Base-by-base conservation (phyloP, 352 stramenopile genomes). In the Pythium folliculosum region DNA sequence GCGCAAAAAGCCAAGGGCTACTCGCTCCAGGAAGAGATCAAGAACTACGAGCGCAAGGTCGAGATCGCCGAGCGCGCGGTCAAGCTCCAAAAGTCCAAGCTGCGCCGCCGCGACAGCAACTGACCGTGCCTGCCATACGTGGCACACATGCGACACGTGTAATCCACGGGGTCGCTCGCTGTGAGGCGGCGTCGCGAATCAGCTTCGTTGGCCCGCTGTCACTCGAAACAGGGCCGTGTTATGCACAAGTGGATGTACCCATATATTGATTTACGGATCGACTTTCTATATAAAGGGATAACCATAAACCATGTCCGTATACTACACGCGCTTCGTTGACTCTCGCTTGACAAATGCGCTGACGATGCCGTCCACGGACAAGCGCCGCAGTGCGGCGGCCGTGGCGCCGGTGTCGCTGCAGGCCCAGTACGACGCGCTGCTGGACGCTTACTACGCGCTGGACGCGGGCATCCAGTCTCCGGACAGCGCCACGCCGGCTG, bases 31-130 rank as follows among this genome's bases (percentile, higher is more conserved):
- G 73, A 89, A 21, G 79, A 92, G 49, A 77, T 97, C 65, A 94
- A 88, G 50, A 97, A 97, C 70, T 98, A 96, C 70, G 87, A 96
- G 57, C 87, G 94, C 37, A 98, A 98, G 72, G 81, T 98, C 23
- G 92, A 97, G 65, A 97, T 98, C 58, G 81, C 87, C 5, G 90
- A 97, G 55, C 94, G 96, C 47, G 89, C 88, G 0, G 73, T 81
- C 30, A 96, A 92, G 57, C 45, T 75, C 16, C 68, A 70, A 54
- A 65, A 60, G 23, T 52, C 61, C 49, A 75, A 75, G 53, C n/a
- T 75, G 44, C 63, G 68, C 9, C 68, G 68, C 44, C 68, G 68
- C 9, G 63, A 59, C 13, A 75, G 68, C 52, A 53, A 56, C 44
- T 72, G 54, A 56, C 19, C 27, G 5, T n/a, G n/a, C n/a, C n/a